phyloP scores from a whole-genome alignment of 2,329 filamentous ascomycete species.

The Trichoderma endophyticum region DNA sequence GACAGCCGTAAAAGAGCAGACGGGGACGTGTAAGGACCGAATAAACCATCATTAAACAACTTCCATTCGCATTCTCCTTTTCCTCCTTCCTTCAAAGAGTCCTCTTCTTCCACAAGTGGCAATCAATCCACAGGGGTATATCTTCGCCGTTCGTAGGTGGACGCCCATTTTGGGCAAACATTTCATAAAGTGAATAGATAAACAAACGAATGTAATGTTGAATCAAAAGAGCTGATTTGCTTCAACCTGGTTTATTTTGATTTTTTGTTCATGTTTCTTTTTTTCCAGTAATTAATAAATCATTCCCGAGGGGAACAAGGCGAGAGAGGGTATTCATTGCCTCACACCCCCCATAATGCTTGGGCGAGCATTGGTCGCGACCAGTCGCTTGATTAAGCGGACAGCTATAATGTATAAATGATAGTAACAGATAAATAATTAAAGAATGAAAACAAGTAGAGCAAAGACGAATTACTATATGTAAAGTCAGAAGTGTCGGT shows the following conservation, averaged over 20 bases:
- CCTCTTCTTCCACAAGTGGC: not conserved
- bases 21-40: not conserved
- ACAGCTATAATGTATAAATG: not conserved
- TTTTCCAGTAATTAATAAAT: not conserved
- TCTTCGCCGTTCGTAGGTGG: conserved; percentile 13
- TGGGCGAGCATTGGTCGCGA: not conserved
- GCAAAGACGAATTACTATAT: conserved; percentile 17
- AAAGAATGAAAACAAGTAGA: conserved; percentile 5
- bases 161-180: not conserved
- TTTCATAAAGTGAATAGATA: conserved; percentile 12
- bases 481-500: conserved; percentile 21
- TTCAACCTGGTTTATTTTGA: not conserved
- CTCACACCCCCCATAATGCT: not conserved
- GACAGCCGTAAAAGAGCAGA: not conserved
- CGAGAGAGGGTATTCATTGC: not conserved
- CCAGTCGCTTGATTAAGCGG: not conserved
- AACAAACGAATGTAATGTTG: conserved; percentile 4
- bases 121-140: conserved; percentile 8
- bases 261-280: not conserved
- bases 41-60: not conserved
- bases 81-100: not conserved
- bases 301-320: not conserved
- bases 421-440: not conserved
- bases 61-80: not conserved
- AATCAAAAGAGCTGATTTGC: not conserved